Conservation (phyloP, 192 early-diverging fungal genomes). For the Rhizophlyctis rosea region DNA sequence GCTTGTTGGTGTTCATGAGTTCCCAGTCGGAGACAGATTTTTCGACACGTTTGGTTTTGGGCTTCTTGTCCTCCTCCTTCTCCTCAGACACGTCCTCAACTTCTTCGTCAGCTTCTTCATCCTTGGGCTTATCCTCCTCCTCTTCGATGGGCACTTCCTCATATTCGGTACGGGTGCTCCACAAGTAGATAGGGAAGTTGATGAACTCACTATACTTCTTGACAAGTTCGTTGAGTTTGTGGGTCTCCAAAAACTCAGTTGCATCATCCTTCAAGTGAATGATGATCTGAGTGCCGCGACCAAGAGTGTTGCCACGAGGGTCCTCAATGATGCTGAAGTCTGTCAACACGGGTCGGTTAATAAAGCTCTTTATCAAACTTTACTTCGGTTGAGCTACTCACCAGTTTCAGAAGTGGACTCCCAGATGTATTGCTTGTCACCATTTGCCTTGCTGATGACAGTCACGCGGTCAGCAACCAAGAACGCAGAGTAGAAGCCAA, state of each 20-base stretch:
- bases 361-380: background rate
- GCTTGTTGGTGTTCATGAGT: slow-evolving; percentile 86
- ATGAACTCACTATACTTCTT: slow-evolving; percentile 95
- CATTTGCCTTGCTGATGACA: slow-evolving; percentile 87
- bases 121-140: slow-evolving; percentile 27
- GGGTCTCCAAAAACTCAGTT: slow-evolving; percentile 72
- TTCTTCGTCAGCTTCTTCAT: slow-evolving; percentile 48
- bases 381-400: slow-evolving; percentile 10
- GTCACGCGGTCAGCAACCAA: slow-evolving; percentile 92
- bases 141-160: slow-evolving; percentile 53
- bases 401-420: slow-evolving; percentile 84
- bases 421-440: slow-evolving; percentile 89
- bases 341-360: slow-evolving; percentile 1
- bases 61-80: slow-evolving; percentile 34
- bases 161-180: slow-evolving; percentile 57
- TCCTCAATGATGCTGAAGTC: slow-evolving; percentile 88
- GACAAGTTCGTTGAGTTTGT: slow-evolving; percentile 65
- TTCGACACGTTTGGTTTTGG: slow-evolving; percentile 55
- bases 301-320: slow-evolving; percentile 83
- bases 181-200: slow-evolving; percentile 94
- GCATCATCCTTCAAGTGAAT: slow-evolving; percentile 89
- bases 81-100: slow-evolving; percentile 52
- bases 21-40: slow-evolving; percentile 66
- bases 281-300: slow-evolving; percentile 92
- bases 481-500: slow-evolving; percentile 98